phyloP scores from a whole-genome alignment of 768 basidiomycete species.

The Agaricus sinodeliciosus region DNA sequence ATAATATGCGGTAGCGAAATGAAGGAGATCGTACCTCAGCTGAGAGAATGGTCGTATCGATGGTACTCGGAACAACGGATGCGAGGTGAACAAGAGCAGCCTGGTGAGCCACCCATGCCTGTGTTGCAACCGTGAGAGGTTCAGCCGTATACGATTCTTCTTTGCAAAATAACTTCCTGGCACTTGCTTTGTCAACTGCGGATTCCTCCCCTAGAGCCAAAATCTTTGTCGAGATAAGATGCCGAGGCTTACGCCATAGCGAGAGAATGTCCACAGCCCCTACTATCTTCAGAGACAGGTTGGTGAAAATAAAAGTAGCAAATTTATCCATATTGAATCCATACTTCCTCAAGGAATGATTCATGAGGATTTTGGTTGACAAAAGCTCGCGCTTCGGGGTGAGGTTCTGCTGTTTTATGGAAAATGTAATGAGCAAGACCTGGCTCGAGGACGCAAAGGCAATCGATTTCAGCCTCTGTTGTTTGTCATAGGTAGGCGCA shows the following conservation, averaged over 20 bases:
- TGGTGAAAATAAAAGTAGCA: constrained; percentile 30
- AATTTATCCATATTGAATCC: constrained; percentile 44
- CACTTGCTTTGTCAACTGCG: constrained; percentile 20
- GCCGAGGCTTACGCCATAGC: constrained; percentile 13
- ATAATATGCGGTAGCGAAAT: constrained; percentile 11
- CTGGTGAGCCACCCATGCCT: constrained; percentile 40
- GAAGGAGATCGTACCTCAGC: constrained; percentile 18
- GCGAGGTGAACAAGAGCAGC: constrained; percentile 17
- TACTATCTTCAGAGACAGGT: constrained; percentile 27
- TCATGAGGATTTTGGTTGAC: constrained; percentile 24
- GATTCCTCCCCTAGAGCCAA: constrained; percentile 30
- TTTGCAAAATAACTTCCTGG: constrained; percentile 23
- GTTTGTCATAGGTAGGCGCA: constrained; percentile 32
- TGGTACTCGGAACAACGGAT: neutral
- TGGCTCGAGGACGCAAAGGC: constrained; percentile 31
- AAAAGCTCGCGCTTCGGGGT: constrained; percentile 18
- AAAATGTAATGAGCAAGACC: constrained; percentile 25
- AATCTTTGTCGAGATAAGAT: constrained; percentile 28
- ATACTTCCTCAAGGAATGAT: constrained; percentile 23
- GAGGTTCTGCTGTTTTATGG: constrained; percentile 8
- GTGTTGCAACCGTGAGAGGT: constrained; percentile 23
- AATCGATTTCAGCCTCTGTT: constrained; percentile 27
- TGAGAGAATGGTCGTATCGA: constrained; percentile 21
- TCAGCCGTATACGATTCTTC: constrained; percentile 16
- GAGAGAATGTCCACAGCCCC: constrained; percentile 15